These are phyloP conservation scores for Lactifluus rugatus DNA, from an alignment of 768 basidiomycete species.

Conservation along the genomic window DNA sequence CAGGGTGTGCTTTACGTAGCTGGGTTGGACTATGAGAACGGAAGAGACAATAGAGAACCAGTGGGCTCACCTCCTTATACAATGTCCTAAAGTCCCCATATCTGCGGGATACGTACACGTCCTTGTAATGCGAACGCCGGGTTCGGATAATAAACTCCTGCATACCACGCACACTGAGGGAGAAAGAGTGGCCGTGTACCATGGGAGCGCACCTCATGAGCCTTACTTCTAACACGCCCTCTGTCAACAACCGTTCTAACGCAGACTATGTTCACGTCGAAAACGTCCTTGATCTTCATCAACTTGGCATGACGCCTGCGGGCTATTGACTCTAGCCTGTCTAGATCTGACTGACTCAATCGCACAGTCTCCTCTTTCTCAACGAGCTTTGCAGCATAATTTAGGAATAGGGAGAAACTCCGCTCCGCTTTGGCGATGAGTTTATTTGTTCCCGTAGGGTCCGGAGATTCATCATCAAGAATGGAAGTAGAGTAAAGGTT, in stretches of 20 bases:
- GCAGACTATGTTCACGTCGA: constrained; percentile 87
- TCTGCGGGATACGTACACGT: constrained; percentile 82
- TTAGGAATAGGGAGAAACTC: constrained; percentile 72
- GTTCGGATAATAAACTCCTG: constrained; percentile 96
- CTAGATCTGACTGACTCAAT: constrained; percentile 75
- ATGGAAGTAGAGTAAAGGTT: constrained; percentile 58
- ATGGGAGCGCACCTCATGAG: constrained; percentile 63
- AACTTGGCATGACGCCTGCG: constrained; percentile 48
- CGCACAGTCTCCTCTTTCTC: constrained; percentile 88
- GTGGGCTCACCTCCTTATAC: constrained; percentile 57
- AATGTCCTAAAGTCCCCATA: constrained; percentile 94
- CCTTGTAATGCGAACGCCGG: constrained; percentile 54
- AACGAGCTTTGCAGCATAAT: constrained; percentile 69
- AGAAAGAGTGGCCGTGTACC: background rate
- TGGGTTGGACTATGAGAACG: constrained; percentile 27
- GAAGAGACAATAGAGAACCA: background rate
- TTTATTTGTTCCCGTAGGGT: constrained; percentile 51
- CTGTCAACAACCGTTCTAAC: constrained; percentile 78
- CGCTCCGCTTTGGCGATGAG: constrained; percentile 74
- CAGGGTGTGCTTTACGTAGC: constrained; percentile 82
- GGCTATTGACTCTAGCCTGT: constrained; percentile 64
- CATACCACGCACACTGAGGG: background rate
- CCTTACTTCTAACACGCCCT: constrained; percentile 74
- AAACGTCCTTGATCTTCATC: constrained; percentile 42
- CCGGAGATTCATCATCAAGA: constrained; percentile 45